phyloP scores from a whole-genome alignment of 495 filamentous ascomycete species.

The Talaromyces proteolyticus region DNA sequence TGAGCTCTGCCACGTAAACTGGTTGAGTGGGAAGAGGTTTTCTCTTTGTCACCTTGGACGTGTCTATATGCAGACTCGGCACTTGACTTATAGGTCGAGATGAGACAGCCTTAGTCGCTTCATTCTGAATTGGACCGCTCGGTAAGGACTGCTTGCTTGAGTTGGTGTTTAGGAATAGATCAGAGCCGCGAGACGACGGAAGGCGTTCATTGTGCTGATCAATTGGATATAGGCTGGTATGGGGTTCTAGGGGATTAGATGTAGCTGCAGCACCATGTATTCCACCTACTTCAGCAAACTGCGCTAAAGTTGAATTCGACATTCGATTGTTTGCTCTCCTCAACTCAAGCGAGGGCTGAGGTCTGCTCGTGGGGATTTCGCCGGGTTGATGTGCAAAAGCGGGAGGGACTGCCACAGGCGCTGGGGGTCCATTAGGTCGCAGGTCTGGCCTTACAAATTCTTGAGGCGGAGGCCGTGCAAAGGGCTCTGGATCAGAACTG shows the following conservation, averaged over 20 bases:
- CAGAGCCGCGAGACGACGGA: neutral
- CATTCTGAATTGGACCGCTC: neutral
- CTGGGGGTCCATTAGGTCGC: conserved; percentile 53
- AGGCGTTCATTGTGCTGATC: neutral
- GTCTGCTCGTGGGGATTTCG: conserved; percentile 58
- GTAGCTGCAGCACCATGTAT: conserved; percentile 27
- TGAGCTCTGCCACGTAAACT: conserved; percentile 6
- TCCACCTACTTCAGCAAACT: conserved; percentile 62
- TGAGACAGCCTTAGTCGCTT: neutral
- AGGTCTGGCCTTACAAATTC: conserved; percentile 37
- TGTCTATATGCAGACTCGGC: conserved; percentile 31
- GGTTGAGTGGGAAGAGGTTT: conserved; percentile 58
- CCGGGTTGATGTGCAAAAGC: conserved; percentile 67
- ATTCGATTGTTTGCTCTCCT: conserved; percentile 73
- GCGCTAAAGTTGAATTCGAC: conserved; percentile 72
- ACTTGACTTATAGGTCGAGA: conserved; percentile 13
- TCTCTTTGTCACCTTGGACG: conserved; percentile 42
- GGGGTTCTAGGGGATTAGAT: conserved; percentile 26
- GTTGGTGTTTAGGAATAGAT: neutral
- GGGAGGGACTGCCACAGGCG: conserved; percentile 70
- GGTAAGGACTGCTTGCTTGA: neutral
- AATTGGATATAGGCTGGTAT: conserved; percentile 4
- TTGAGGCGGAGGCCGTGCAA: conserved; percentile 12
- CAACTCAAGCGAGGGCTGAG: conserved; percentile 67
- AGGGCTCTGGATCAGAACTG: conserved; percentile 45